phyloP scores from a whole-genome alignment of 345 rosid species.

The Geranium rotundifolium region DNA sequence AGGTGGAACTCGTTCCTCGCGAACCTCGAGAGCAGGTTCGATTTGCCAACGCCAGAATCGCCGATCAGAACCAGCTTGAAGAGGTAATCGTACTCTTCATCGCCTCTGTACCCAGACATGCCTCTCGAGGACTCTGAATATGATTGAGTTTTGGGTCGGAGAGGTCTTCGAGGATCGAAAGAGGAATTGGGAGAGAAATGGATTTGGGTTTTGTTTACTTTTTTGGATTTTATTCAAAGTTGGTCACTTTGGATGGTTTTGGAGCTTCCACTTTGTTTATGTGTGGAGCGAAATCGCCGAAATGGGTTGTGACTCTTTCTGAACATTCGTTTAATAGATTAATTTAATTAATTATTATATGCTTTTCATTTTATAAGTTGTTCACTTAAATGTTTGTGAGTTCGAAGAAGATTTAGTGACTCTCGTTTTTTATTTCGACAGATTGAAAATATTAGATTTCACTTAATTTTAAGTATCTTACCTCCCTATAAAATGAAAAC shows the following conservation, averaged over 20 bases:
- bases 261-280: background rate
- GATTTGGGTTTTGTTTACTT: background rate
- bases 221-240: background rate
- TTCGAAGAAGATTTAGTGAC: too few relatives aligned
- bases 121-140: background rate
- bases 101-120: constrained; percentile 41
- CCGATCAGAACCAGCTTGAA: constrained; percentile 55
- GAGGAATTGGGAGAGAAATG: background rate
- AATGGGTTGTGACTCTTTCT: too few relatives aligned
- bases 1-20: constrained; percentile 42
- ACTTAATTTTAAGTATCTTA: too few relatives aligned
- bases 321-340: too few relatives aligned
- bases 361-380: too few relatives aligned
- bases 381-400: too few relatives aligned
- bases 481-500: too few relatives aligned
- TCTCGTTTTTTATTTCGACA: too few relatives aligned
- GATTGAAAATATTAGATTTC: too few relatives aligned
- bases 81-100: constrained; percentile 45
- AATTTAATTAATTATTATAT: too few relatives aligned
- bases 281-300: too few relatives aligned
- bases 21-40: constrained; percentile 40
- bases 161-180: background rate
- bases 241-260: background rate
- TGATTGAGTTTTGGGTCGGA: background rate
- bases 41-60: constrained; percentile 48